These are phyloP conservation scores for Phytophthora litchii DNA, from an alignment of 352 stramenopile species.

Conservation along the genomic window DNA sequence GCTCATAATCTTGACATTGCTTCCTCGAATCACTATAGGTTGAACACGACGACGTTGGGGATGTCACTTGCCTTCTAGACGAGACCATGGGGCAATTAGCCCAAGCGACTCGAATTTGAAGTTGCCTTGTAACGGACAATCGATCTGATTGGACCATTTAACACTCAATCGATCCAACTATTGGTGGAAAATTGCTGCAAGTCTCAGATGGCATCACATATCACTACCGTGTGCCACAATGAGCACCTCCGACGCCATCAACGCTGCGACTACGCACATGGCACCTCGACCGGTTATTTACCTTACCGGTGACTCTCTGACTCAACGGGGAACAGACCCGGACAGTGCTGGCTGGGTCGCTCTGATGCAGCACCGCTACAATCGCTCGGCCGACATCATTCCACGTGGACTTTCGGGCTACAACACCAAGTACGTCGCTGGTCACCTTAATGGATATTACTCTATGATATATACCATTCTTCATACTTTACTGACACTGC, in stretches of 20 bases:
- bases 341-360: constrained; percentile 41
- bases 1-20: background rate
- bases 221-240: constrained; percentile 12
- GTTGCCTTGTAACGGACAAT: constrained; percentile 27
- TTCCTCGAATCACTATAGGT: constrained; percentile 8
- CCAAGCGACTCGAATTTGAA: constrained; percentile 24
- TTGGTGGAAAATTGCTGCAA: constrained; percentile 17
- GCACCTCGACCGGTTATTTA: constrained; percentile 41
- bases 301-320: constrained; percentile 58
- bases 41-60: constrained; percentile 12
- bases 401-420: constrained; percentile 56
- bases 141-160: constrained; percentile 23
- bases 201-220: constrained; percentile 4
- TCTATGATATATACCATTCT: background rate
- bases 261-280: constrained; percentile 1
- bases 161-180: background rate
- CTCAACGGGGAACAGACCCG: constrained; percentile 42
- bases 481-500: background rate
- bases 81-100: constrained; percentile 26
- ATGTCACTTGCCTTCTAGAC: constrained; percentile 5
- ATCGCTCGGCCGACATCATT: constrained; percentile 48
- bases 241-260: constrained; percentile 18
- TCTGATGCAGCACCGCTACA: constrained; percentile 51
- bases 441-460: background rate
- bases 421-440: constrained; percentile 45